Percentiles rank a stretch among this genome's conserved stretches.
Conservation (phyloP, 2,329 filamentous ascomycete species). For the Sordariomycetes sp. region DNA sequence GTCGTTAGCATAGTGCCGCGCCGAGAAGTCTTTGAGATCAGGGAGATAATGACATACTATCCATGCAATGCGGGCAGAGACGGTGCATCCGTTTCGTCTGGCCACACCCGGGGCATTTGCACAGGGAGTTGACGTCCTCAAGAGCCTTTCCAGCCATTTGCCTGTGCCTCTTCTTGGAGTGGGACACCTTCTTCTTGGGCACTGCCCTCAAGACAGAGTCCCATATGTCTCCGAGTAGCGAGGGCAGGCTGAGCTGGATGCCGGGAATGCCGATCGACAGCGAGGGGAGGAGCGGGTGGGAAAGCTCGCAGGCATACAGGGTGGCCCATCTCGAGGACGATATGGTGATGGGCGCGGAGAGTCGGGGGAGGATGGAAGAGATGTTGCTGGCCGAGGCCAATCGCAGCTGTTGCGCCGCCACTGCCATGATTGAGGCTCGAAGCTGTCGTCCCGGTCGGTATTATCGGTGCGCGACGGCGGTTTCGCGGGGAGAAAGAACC, state of each 20-base stretch:
- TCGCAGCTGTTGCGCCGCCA: conserved; percentile 11
- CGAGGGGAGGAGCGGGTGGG: conserved; percentile 35
- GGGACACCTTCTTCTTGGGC: conserved; percentile 97
- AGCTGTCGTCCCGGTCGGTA: neutral
- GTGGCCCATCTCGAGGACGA: conserved; percentile 30
- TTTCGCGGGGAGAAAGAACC: neutral
- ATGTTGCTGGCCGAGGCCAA: conserved; percentile 30
- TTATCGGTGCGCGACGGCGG: neutral
- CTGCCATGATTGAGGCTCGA: neutral
- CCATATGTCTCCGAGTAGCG: conserved; percentile 75
- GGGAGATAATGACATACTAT: conserved; percentile 45
- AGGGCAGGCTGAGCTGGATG: conserved; percentile 43
- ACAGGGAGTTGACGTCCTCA: conserved; percentile 79
- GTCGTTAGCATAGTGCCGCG: neutral
- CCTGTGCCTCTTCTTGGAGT: conserved; percentile 86
- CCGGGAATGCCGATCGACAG: conserved; percentile 49
- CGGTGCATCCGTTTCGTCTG: conserved; percentile 80
- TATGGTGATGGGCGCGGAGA: conserved; percentile 30
- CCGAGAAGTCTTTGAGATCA: neutral
- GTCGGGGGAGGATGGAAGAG: conserved; percentile 38
- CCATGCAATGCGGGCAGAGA: conserved; percentile 77
- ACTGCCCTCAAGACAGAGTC: conserved; percentile 86
- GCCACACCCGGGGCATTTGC: conserved; percentile 84
- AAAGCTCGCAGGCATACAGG: conserved; percentile 32
- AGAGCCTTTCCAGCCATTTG: conserved; percentile 94